These are phyloP conservation scores for Patellifolia procumbens DNA, from an alignment of 179 eudicot genomes.

Conservation along the genomic window DNA sequence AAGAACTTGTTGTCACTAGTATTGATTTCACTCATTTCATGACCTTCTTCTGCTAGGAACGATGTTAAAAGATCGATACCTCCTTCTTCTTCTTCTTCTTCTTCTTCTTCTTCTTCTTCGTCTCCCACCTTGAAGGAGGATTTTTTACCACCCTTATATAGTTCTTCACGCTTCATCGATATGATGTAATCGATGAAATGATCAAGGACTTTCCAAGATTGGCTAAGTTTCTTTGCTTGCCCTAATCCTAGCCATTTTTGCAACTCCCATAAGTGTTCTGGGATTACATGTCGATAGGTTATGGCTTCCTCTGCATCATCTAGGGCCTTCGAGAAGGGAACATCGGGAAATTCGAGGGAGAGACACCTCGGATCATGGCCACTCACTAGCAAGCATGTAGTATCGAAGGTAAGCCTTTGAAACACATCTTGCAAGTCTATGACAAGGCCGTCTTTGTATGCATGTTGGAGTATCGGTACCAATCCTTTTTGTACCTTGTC, in stretches of 20 bases:
- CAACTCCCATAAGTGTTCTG: constrained; percentile 41
- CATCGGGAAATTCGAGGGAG: constrained; percentile 38
- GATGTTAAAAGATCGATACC: constrained; percentile 44
- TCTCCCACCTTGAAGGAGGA: constrained; percentile 2
- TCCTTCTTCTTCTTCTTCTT: constrained; percentile 30
- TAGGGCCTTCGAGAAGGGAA: constrained; percentile 48
- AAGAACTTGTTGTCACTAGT: constrained; percentile 44
- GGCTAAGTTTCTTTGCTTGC: constrained; percentile 31
- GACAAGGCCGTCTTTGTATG: constrained; percentile 26
- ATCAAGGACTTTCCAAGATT: constrained; percentile 44
- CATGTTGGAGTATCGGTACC: constrained; percentile 45
- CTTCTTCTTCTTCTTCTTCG: constrained; percentile 28
- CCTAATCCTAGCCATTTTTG: constrained; percentile 44
- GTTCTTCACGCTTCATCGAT: constrained; percentile 31
- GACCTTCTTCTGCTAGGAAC: constrained; percentile 28
- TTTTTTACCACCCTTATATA: constrained; percentile 2
- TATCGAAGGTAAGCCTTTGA: constrained; percentile 54
- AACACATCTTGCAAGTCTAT: constrained; percentile 58
- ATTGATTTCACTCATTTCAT: constrained; percentile 15
- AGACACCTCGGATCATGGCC: constrained; percentile 51
- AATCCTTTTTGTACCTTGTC: constrained; percentile 50
- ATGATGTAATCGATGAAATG: constrained; percentile 33
- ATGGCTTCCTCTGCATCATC: constrained; percentile 53
- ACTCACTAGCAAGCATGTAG: constrained; percentile 40
- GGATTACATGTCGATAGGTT: constrained; percentile 42